phyloP scores from a whole-genome alignment of 2,329 filamentous ascomycete species.

The Trichoderma semiorbis region DNA sequence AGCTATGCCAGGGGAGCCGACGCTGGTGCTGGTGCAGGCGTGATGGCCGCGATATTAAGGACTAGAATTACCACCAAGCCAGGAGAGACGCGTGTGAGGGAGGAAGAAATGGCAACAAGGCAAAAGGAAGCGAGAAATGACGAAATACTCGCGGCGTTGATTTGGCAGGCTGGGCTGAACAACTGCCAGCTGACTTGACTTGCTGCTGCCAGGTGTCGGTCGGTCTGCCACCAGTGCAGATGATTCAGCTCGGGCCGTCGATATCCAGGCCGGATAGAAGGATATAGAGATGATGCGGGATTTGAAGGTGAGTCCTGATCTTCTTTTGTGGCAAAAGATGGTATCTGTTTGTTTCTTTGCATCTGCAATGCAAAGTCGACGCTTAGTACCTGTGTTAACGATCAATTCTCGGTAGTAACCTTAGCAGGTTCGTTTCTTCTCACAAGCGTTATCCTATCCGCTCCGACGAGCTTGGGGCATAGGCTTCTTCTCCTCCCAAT shows the following conservation, averaged over 20 bases:
- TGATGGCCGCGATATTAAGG: constrained; percentile 1
- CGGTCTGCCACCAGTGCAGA: background rate
- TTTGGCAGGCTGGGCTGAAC: constrained; percentile 9
- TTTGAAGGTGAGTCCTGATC: background rate
- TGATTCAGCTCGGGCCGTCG: background rate
- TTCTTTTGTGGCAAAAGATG: background rate
- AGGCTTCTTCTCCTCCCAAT: background rate
- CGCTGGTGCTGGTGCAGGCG: constrained; percentile 14
- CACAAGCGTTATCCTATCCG: background rate
- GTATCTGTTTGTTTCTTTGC: background rate
- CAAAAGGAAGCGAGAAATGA: constrained; percentile 18
- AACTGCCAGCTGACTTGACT: constrained; percentile 10
- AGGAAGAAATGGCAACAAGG: constrained; percentile 7
- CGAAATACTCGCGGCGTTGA: background rate
- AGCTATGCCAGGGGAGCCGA: background rate
- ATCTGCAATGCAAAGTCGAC: background rate
- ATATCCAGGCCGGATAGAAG: background rate
- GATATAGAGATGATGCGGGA: background rate
- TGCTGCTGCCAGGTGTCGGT: constrained; percentile 8
- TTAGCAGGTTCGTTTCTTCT: background rate
- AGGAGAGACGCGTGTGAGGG: background rate
- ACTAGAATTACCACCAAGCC: background rate
- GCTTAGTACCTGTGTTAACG: background rate
- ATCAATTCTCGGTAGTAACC: background rate
- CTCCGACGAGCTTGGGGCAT: background rate